Conservation (phyloP, 805 yeast species). For the Barnettozyma wickerhamii region DNA sequence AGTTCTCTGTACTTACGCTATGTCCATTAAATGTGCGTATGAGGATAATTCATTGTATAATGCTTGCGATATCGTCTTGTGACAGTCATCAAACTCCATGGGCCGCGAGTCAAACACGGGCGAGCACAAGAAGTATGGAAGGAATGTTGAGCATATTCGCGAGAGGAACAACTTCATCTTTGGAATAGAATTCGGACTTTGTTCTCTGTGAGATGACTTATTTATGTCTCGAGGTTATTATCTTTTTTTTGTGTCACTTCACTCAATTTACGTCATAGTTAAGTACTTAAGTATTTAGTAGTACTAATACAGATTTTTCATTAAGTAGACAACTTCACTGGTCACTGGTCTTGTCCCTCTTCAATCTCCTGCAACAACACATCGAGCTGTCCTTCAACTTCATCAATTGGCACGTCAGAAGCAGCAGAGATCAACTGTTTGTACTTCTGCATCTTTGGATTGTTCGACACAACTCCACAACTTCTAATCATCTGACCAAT, state of each 20-base stretch:
- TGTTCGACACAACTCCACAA: constrained; percentile 23
- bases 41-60: constrained; percentile 13
- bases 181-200: no score
- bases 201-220: no score
- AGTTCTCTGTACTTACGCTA: constrained; percentile 22
- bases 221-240: no score
- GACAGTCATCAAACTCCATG: not conserved
- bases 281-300: no score
- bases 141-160: no score
- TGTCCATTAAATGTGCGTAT: constrained; percentile 23
- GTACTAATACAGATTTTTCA: not conserved
- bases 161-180: no score
- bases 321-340: not conserved
- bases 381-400: constrained; percentile 63
- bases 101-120: no score
- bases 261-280: no score
- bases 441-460: constrained; percentile 59
- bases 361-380: constrained; percentile 42
- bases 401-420: constrained; percentile 62
- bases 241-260: no score
- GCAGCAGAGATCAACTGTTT: constrained; percentile 63
- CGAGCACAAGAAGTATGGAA: not conserved
- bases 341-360: not conserved
- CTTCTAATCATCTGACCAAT: constrained; percentile 31
- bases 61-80: constrained; percentile 7